Evolutionary conservation across 164 flowering plant species (phyloP), one percentile per base, ranked within the genome.

Genomic region (Magnolia sinica): DNA sequence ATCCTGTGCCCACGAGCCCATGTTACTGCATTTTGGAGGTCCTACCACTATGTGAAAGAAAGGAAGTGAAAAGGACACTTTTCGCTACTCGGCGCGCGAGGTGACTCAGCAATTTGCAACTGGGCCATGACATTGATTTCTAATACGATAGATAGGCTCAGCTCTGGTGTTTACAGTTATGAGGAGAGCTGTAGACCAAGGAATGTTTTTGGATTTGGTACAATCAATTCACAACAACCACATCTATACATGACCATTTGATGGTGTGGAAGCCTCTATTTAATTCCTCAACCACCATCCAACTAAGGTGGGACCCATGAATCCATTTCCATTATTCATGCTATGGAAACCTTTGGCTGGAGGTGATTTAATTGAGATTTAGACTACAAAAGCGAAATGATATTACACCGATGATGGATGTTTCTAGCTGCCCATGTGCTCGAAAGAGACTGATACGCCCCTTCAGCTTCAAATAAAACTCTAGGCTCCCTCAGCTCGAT

Each of bases 241-340:
- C 50, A 10, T 66, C 22, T 31, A 69, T 27, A n/a, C 24, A 27
- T 63, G 67, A 9, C 75, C 51, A 59, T 50, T 29, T 0, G 73
- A 37, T 29, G 64, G 51, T 23, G 72, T 73, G 65, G 74, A 19
- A 22, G 71, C 50, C 61, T 72, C 45, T 16, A 82, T 76, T 82
- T 10, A 84, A 84, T 76, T 78, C 73, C 75, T 72, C 58, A 72
- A 29, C 84, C 74, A 76, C 76, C 79, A 68, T 37, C 18, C 74
- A 80, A 68, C 78, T 59, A 72, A 20, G 49, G 83, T 82, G 82
- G 81, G 76, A 45, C 80, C 81, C 77, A 71, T 83, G 23, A 14
- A 8, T 24, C 76, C 73, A 68, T 65, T 29, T 71, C 67, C 51
- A 64, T 50, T 74, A 76, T 74, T 74, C 82, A 76, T 76, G 74